Percentiles rank a stretch among this genome's conserved stretches.
phyloP scores from a whole-genome alignment of 2,329 filamentous ascomycete species.

The Domatiomyces catenatus region DNA sequence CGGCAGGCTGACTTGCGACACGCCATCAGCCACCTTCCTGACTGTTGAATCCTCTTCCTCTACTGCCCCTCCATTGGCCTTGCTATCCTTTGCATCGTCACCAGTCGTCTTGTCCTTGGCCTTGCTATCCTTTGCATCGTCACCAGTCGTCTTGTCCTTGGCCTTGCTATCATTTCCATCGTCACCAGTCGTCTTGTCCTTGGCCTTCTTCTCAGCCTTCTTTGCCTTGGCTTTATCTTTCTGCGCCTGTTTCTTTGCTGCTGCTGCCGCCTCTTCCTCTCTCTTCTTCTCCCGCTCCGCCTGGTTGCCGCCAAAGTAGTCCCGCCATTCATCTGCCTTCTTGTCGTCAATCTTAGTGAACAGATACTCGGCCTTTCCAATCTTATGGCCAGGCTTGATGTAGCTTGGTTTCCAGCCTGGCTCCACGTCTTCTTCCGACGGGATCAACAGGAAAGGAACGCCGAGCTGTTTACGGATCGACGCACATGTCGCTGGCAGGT shows the following conservation, averaged over 20 bases:
- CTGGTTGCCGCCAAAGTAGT: conserved; percentile 54
- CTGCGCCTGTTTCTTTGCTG: conserved; percentile 25
- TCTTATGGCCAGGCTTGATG: conserved; percentile 59
- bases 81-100: conserved; percentile 17
- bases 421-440: conserved; percentile 31
- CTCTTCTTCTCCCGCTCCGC: conserved; percentile 55
- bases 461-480: conserved; percentile 67
- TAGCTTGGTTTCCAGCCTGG: conserved; percentile 46
- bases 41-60: conserved; percentile 22
- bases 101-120: too few species aligned
- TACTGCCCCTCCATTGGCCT: conserved; percentile 20
- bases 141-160: too few species aligned
- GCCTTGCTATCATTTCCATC: conserved; percentile 20
- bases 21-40: conserved; percentile 27
- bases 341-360: conserved; percentile 71
- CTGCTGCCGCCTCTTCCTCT: conserved; percentile 34
- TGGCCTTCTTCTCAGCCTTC: conserved; percentile 15
- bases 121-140: conserved; percentile 16
- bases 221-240: conserved; percentile 23
- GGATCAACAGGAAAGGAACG: conserved; percentile 43
- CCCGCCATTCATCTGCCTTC: conserved; percentile 71
- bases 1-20: conserved; percentile 29
- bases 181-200: conserved; percentile 6
- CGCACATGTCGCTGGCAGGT: conserved; percentile 64
- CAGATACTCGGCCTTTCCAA: conserved; percentile 64